phyloP scores from a whole-genome alignment of 2,329 filamentous ascomycete species.

The Simplicillium sp. region DNA sequence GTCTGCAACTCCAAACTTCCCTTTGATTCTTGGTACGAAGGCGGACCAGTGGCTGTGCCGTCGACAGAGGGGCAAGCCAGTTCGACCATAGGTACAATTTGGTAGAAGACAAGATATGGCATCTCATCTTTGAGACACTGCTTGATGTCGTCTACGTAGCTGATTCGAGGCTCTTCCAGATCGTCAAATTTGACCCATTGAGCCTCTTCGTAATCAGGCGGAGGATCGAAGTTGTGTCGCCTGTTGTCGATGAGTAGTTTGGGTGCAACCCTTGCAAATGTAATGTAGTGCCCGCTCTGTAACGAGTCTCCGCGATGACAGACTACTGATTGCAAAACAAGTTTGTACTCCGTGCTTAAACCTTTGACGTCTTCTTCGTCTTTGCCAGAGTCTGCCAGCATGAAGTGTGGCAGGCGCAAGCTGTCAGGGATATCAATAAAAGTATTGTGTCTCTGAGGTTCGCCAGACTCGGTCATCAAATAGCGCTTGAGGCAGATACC shows the following conservation, averaged over 20 bases:
- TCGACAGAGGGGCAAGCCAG: slow-evolving; percentile 41
- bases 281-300: slow-evolving; percentile 84
- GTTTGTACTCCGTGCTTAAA: slow-evolving; percentile 83
- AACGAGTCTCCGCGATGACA: slow-evolving; percentile 83
- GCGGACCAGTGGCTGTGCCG: slow-evolving; percentile 39
- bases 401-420: slow-evolving; percentile 81
- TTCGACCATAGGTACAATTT: slow-evolving; percentile 80
- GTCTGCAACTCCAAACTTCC: slow-evolving; percentile 26
- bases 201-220: slow-evolving; percentile 58
- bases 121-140: slow-evolving; percentile 74
- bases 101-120: slow-evolving; percentile 91
- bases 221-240: slow-evolving; percentile 43
- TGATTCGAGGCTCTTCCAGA: slow-evolving; percentile 60
- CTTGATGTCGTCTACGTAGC: slow-evolving; percentile 67
- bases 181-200: slow-evolving; percentile 94
- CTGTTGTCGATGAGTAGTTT: slow-evolving; percentile 52
- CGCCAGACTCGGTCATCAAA: slow-evolving; percentile 55
- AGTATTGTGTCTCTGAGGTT: slow-evolving; percentile 64
- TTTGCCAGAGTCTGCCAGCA: slow-evolving; percentile 63
- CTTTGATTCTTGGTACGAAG: slow-evolving; percentile 48
- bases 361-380: slow-evolving; percentile 47
- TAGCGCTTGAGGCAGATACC: slow-evolving; percentile 93
- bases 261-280: slow-evolving; percentile 68
- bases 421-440: slow-evolving; percentile 80
- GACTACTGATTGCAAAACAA: slow-evolving; percentile 82